Conservation (phyloP, 768 basidiomycete genomes). For the Tylopilus intermedius region DNA sequence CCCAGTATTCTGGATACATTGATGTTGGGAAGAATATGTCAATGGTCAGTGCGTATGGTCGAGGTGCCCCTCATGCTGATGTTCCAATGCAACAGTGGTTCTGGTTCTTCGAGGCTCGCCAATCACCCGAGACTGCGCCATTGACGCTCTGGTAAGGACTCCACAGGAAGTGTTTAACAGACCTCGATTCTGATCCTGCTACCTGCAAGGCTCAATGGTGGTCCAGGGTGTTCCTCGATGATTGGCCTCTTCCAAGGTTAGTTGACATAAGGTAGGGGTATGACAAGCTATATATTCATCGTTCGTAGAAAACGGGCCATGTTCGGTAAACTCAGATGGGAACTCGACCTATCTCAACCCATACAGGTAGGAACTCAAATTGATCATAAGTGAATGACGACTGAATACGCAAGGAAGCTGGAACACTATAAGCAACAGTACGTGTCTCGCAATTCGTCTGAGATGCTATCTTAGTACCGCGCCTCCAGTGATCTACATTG, state of each 20-base stretch:
- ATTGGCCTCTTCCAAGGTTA: slow-evolving; percentile 63
- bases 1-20: slow-evolving; percentile 59
- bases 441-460: slow-evolving; percentile 15
- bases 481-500: slow-evolving; percentile 58
- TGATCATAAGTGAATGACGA: background rate
- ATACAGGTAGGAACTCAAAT: slow-evolving; percentile 39
- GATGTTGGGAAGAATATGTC: slow-evolving; percentile 55
- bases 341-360: slow-evolving; percentile 53
- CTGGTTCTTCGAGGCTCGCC: slow-evolving; percentile 67
- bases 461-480: background rate
- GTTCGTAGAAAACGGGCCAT: slow-evolving; percentile 56
- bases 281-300: background rate
- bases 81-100: slow-evolving; percentile 48
- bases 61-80: slow-evolving; percentile 2
- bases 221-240: slow-evolving; percentile 60
- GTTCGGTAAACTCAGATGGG: slow-evolving; percentile 48
- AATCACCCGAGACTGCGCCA: slow-evolving; percentile 55
- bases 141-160: slow-evolving; percentile 55
- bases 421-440: slow-evolving; percentile 66
- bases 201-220: slow-evolving; percentile 47
- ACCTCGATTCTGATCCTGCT: background rate
- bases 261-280: background rate
- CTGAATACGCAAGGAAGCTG: slow-evolving; percentile 37
- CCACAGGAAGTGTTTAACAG: background rate
- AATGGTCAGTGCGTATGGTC: slow-evolving; percentile 37